phyloP scores from a whole-genome alignment of 495 filamentous ascomycete genomes.

The Glutinoglossum americanum region DNA sequence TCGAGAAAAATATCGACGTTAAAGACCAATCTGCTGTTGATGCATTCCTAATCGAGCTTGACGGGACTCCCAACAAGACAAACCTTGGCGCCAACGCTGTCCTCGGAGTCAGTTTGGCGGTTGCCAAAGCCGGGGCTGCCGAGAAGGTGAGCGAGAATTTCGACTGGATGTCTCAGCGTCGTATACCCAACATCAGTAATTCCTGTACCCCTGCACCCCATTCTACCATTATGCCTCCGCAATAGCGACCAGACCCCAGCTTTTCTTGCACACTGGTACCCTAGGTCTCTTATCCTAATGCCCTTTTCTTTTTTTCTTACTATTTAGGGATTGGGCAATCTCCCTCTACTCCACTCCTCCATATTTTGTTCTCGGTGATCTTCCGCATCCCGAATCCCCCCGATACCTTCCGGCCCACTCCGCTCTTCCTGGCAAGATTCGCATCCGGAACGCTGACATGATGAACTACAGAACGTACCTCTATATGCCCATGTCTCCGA shows the following conservation, averaged over 20 bases:
- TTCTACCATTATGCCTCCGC: neutral
- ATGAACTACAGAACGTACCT: slow-evolving; percentile 44
- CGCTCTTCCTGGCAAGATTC: neutral
- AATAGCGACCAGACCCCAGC: neutral
- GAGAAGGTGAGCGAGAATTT: slow-evolving; percentile 45
- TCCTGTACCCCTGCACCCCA: neutral
- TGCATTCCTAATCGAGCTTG: slow-evolving; percentile 84
- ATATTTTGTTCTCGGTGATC: neutral
- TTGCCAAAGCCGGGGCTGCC: slow-evolving; percentile 95
- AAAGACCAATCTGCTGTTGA: slow-evolving; percentile 93
- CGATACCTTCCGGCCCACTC: neutral
- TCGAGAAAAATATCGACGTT: slow-evolving; percentile 83
- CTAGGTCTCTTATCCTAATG: neutral
- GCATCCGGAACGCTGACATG: neutral
- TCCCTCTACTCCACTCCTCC: no score
- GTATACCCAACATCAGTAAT: neutral
- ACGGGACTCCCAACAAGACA: slow-evolving; percentile 92
- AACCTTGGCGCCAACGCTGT: slow-evolving; percentile 98
- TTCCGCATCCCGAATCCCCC: neutral
- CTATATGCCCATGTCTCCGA: slow-evolving; percentile 97
- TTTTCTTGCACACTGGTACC: neutral
- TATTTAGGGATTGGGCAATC: no score
- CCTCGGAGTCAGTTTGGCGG: slow-evolving; percentile 82
- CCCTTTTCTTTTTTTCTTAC: neutral
- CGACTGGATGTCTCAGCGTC: neutral